phyloP scores from a whole-genome alignment of 495 filamentous ascomycete genomes.

The Mytilinidion resinicola region DNA sequence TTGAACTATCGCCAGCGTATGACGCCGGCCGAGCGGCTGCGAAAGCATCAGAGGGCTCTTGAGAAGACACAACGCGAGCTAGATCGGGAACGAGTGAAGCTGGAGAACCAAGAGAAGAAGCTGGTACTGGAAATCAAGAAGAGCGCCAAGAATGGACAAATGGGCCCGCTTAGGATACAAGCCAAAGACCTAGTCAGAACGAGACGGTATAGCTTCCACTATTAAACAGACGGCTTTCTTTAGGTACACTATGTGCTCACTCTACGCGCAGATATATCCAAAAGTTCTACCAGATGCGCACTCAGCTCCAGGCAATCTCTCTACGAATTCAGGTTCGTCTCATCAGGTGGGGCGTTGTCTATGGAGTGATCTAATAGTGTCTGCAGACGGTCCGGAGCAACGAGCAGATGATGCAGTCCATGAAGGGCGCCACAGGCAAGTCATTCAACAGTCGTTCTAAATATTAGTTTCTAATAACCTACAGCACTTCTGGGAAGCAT shows the following conservation, averaged over 20 bases:
- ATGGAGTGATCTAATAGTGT: background rate
- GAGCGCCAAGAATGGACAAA: slow-evolving; percentile 93
- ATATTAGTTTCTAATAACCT: background rate
- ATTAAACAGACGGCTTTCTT: background rate
- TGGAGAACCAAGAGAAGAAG: slow-evolving; percentile 98
- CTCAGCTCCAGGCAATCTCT: slow-evolving; percentile 90
- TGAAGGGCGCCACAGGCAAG: slow-evolving; percentile 83
- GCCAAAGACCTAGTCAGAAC: slow-evolving; percentile 95
- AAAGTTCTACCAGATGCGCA: slow-evolving; percentile 97
- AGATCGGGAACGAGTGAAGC: slow-evolving; percentile 85
- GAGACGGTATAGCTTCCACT: slow-evolving; percentile 39
- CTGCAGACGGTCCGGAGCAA: slow-evolving; percentile 86
- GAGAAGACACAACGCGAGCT: slow-evolving; percentile 96
- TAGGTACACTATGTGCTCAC: background rate
- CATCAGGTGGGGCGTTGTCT: background rate
- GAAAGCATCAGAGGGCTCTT: slow-evolving; percentile 93
- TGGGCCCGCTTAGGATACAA: slow-evolving; percentile 93
- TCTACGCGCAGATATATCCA: slow-evolving; percentile 69
- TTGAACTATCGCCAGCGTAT: slow-evolving; percentile 60
- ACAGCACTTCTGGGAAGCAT: slow-evolving; percentile 75
- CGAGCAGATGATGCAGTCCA: slow-evolving; percentile 99
- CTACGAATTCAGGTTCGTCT: slow-evolving; percentile 78
- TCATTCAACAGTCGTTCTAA: background rate
- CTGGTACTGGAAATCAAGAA: slow-evolving; percentile 92
- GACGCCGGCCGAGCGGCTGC: slow-evolving; percentile 90